Conservation (phyloP, 225 moss, liverwort and hornwort genomes). For the Thuidium tamariscinum region DNA sequence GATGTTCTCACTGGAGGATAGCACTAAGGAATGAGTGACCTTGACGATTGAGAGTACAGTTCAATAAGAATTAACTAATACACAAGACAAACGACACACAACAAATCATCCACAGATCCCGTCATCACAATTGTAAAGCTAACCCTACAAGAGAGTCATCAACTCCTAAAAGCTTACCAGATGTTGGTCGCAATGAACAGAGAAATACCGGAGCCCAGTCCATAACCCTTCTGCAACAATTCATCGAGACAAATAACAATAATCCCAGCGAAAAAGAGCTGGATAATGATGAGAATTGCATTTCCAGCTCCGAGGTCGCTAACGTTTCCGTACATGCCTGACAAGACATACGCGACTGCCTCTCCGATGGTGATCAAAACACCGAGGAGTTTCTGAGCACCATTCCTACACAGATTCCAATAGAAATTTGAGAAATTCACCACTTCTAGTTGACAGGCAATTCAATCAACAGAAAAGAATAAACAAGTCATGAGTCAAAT, state of each 20-base stretch:
- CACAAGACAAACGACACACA: not conserved
- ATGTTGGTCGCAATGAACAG: conserved; percentile 97
- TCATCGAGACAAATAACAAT: conserved; percentile 95
- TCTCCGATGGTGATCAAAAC: conserved; percentile 91
- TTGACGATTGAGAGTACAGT: no score
- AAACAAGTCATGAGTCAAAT: not conserved
- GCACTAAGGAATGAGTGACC: not conserved
- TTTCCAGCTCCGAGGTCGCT: conserved; percentile 89
- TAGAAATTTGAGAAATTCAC: not conserved
- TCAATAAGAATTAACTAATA: no score
- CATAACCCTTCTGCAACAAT: conserved; percentile 94
- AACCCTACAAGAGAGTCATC: not conserved
- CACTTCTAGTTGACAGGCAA: not conserved
- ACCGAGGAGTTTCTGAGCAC: conserved; percentile 91
- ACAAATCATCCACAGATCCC: not conserved
- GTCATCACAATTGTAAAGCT: not conserved
- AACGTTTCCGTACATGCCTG: conserved; percentile 90
- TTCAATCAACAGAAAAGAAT: not conserved
- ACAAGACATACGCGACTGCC: conserved; percentile 80
- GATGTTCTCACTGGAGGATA: conserved; percentile 68
- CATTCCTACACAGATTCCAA: conserved; percentile 41
- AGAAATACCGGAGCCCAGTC: conserved; percentile 91
- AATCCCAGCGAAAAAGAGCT: conserved; percentile 90
- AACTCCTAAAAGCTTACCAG: conserved; percentile 32
- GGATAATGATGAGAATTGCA: conserved; percentile 89